Evolutionary conservation across 2,329 filamentous ascomycete genomes (phyloP).

Genomic region (Herpotrichia juniperi): DNA sequence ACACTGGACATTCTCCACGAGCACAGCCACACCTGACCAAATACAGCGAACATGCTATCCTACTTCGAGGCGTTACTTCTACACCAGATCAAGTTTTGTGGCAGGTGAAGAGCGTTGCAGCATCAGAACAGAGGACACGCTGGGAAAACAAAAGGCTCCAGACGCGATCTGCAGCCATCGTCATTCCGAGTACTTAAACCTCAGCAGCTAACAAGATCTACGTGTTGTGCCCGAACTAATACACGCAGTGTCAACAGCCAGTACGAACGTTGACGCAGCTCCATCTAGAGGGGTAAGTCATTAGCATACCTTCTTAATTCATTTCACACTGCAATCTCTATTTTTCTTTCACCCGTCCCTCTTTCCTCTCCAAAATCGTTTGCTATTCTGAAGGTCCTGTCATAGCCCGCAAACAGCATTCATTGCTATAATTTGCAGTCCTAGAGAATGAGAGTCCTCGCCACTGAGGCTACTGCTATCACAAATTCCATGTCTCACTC

Average conservation of each 20-base stretch:
- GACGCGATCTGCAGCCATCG: not conserved
- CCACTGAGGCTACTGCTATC: not conserved
- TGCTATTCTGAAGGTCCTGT: not conserved
- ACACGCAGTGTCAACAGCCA: not conserved
- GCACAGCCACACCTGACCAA: slow-evolving; percentile 14
- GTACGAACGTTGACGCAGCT: slow-evolving; percentile 7
- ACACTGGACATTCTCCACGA: slow-evolving; percentile 11
- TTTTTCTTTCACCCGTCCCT: not conserved
- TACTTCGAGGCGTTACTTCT: slow-evolving; percentile 6
- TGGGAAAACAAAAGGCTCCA: not conserved
- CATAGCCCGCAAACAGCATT: not conserved
- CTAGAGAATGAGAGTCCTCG: not conserved
- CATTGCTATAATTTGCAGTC: not conserved
- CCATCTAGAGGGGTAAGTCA: slow-evolving; percentile 8
- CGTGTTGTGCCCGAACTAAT: slow-evolving; percentile 8
- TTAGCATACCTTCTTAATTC: not conserved
- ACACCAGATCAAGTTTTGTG: slow-evolving; percentile 15
- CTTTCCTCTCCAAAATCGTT: not conserved
- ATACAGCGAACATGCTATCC: slow-evolving; percentile 22
- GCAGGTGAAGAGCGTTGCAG: slow-evolving; percentile 18
- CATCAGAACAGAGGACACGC: slow-evolving; percentile 1
- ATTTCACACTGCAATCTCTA: not conserved
- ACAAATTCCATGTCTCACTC: not conserved
- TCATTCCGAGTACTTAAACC: not conserved
- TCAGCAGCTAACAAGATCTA: not conserved